Conservation (phyloP, 352 stramenopile genomes). For the Pythium insidiosum region DNA sequence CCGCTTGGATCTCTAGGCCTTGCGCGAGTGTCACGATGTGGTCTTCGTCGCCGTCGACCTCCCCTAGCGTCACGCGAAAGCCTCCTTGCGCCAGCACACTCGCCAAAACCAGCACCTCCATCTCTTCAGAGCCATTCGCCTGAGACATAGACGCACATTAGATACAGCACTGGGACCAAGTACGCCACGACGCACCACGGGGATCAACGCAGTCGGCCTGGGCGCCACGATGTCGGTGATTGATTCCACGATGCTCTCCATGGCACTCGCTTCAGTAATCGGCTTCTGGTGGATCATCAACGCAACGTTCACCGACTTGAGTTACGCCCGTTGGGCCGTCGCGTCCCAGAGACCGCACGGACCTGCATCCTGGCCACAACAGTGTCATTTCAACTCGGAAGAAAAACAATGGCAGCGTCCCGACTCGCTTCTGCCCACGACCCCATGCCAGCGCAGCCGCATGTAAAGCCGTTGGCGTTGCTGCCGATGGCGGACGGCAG, state of each 20-base stretch:
- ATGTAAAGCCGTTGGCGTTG: slow-evolving; percentile 53
- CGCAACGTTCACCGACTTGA: no score
- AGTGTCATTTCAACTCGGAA: no score
- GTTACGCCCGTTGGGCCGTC: no score
- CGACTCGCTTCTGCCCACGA: slow-evolving; percentile 13
- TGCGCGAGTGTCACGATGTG: slow-evolving; percentile 48
- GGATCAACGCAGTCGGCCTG: slow-evolving; percentile 52
- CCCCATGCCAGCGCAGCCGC: slow-evolving; percentile 9
- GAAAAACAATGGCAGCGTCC: slow-evolving; percentile 8
- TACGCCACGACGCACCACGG: no score
- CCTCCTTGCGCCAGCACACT: slow-evolving; percentile 46
- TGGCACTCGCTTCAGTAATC: no score
- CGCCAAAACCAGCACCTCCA: slow-evolving; percentile 45
- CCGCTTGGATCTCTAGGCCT: slow-evolving; percentile 44
- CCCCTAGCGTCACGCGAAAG: slow-evolving; percentile 55
- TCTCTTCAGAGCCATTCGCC: slow-evolving; percentile 52
- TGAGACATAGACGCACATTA: slow-evolving; percentile 6
- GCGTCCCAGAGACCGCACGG: no score
- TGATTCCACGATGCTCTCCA: slow-evolving; percentile 38
- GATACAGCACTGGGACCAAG: no score
- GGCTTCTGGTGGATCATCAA: no score
- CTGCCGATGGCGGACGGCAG: slow-evolving; percentile 53
- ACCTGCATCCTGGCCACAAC: no score
- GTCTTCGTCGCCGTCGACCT: slow-evolving; percentile 32
- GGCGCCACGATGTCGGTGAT: slow-evolving; percentile 51